phyloP scores from a whole-genome alignment of 352 stramenopile genomes.

The Phytophthora colocasiae region DNA sequence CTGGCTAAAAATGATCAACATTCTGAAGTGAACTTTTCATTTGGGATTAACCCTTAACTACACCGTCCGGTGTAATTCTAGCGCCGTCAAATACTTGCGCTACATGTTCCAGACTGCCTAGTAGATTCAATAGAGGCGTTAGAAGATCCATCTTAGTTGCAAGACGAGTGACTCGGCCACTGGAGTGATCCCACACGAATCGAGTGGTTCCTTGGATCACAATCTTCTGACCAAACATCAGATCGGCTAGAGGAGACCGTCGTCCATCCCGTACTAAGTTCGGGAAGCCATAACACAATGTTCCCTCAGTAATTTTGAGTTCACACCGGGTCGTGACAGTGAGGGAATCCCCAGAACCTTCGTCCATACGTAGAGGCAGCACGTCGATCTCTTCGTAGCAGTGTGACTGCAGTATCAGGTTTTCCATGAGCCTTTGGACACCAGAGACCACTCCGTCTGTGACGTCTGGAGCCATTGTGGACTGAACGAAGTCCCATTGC shows the following conservation, averaged over 20 bases:
- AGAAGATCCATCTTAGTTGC: slow-evolving; percentile 1
- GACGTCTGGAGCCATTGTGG: slow-evolving; percentile 3
- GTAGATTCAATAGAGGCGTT: neutral
- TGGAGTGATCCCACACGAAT: slow-evolving; percentile 3
- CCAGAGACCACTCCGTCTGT: slow-evolving; percentile 4
- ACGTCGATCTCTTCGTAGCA: slow-evolving; percentile 15
- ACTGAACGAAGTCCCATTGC: slow-evolving; percentile 17
- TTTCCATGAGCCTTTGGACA: slow-evolving; percentile 3
- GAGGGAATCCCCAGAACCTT: slow-evolving; percentile 3
- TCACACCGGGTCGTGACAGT: slow-evolving; percentile 1
- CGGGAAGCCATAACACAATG: slow-evolving; percentile 6
- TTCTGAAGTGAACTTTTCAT: neutral
- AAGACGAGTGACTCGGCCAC: slow-evolving; percentile 1
- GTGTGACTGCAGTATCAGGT: neutral
- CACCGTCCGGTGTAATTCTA: neutral
- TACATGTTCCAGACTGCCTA: slow-evolving; percentile 14
- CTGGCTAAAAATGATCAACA: too few relatives aligned
- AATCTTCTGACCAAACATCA: slow-evolving; percentile 5
- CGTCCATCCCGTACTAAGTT: slow-evolving; percentile 1
- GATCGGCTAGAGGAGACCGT: neutral
- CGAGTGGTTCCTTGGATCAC: neutral
- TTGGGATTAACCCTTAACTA: neutral
- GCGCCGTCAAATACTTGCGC: slow-evolving; percentile 3
- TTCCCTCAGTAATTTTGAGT: slow-evolving; percentile 1
- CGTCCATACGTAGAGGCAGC: slow-evolving; percentile 5